Evolutionary conservation across 768 basidiomycete species (phyloP).

Genomic region (Tricholoma saponaceum): DNA sequence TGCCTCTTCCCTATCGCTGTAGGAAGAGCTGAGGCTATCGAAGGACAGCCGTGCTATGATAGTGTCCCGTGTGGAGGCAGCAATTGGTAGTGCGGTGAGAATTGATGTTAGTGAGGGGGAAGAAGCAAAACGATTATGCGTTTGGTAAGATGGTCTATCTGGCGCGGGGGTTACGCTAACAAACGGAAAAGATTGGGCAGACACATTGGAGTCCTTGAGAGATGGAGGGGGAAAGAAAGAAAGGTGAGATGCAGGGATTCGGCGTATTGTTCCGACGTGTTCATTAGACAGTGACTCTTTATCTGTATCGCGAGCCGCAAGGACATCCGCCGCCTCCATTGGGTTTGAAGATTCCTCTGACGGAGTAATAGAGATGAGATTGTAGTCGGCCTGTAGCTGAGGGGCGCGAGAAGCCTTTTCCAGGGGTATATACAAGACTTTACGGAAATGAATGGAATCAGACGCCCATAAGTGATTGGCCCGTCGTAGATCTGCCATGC

Average conservation of each 20-base stretch:
- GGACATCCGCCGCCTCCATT: conserved; percentile 8
- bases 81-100: conserved; percentile 44
- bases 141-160: neutral
- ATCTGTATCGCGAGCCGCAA: conserved; percentile 4
- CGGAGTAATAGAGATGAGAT: conserved; percentile 23
- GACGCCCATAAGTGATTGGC: conserved; percentile 93
- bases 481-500: conserved; percentile 75
- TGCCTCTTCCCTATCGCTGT: conserved; percentile 33
- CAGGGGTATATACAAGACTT: conserved; percentile 75
- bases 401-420: conserved; percentile 49
- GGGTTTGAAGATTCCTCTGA: conserved; percentile 15
- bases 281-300: conserved; percentile 5
- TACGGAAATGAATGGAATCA: conserved; percentile 87
- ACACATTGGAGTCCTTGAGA: conserved; percentile 13
- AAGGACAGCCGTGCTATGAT: conserved; percentile 53
- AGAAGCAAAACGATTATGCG: conserved; percentile 23
- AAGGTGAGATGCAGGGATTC: conserved; percentile 46
- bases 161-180: neutral
- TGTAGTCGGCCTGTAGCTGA: conserved; percentile 24
- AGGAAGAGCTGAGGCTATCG: conserved; percentile 44
- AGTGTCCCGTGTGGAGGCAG: conserved; percentile 50
- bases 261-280: conserved; percentile 30
- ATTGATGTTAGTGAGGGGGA: conserved; percentile 38
- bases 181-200: conserved; percentile 9
- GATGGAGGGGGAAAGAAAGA: conserved; percentile 53